phyloP scores from a whole-genome alignment of 352 stramenopile genomes.

The Bremia lactucae region DNA sequence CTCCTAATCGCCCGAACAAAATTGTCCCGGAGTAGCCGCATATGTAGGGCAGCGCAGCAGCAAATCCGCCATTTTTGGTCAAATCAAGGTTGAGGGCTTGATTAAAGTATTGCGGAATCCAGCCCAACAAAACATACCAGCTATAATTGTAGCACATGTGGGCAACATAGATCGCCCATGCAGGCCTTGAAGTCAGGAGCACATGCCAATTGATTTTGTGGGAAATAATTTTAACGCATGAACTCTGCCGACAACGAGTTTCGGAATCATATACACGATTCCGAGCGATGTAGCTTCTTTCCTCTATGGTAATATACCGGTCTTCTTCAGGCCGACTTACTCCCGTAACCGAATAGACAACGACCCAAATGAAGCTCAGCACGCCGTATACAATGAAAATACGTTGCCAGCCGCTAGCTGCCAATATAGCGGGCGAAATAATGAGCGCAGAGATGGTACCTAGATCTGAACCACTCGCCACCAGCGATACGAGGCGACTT shows the following conservation, averaged over 20 bases:
- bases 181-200: conserved; percentile 49
- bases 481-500: conserved; percentile 66
- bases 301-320: conserved; percentile 38
- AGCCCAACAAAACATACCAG: conserved; percentile 81
- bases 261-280: conserved; percentile 45
- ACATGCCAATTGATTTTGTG: conserved; percentile 56
- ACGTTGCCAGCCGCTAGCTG: conserved; percentile 42
- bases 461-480: conserved; percentile 71
- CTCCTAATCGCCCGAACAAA: conserved; percentile 55
- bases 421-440: conserved; percentile 63
- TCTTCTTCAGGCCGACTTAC: conserved; percentile 60
- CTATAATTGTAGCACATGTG: conserved; percentile 86
- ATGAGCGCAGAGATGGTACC: conserved; percentile 73
- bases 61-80: conserved; percentile 47
- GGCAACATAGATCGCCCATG: conserved; percentile 78
- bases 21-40: conserved; percentile 70
- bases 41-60: conserved; percentile 64
- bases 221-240: conserved; percentile 26
- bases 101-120: conserved; percentile 84
- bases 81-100: conserved; percentile 71
- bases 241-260: conserved; percentile 31
- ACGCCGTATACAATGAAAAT: conserved; percentile 75
- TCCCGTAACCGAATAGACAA: conserved; percentile 45
- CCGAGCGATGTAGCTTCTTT: conserved; percentile 52
- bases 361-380: conserved; percentile 68